Percentiles rank a stretch among this genome's conserved stretches.
Conservation (phyloP, 345 rosid genomes). For the Tarenaya hassleriana region DNA sequence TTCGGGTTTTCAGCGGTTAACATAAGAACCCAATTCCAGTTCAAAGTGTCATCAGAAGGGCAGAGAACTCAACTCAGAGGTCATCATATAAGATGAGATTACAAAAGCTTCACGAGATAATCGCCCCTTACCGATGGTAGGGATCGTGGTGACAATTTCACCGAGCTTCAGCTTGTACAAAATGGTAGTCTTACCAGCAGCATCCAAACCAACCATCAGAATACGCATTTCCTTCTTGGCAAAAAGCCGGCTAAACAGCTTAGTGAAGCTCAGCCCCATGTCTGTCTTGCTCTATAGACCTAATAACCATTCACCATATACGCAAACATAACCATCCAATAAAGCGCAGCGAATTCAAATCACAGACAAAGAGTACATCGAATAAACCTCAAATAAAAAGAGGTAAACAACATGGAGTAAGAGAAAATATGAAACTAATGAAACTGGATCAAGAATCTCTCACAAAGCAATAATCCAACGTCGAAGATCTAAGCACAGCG, state of each 20-base stretch:
- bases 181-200: constrained; percentile 28
- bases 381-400: background rate
- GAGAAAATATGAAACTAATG: background rate
- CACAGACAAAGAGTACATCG: too few relatives aligned
- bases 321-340: background rate
- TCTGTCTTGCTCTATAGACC: constrained; percentile 8
- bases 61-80: too few relatives aligned
- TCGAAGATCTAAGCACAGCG: background rate
- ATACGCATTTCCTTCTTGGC: constrained; percentile 59
- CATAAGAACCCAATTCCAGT: too few relatives aligned
- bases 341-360: too few relatives aligned
- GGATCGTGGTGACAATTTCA: constrained; percentile 58
- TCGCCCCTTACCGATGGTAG: constrained; percentile 48
- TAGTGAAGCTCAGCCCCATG: constrained; percentile 50
- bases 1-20: too few relatives aligned
- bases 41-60: too few relatives aligned
- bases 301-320: background rate
- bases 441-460: too few relatives aligned
- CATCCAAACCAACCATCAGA: too few relatives aligned
- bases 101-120: background rate
- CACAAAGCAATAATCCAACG: background rate
- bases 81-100: background rate
- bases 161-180: constrained; percentile 66
- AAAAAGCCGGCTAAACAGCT: constrained; percentile 48
- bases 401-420: background rate